These are phyloP conservation scores for Ustilago nuda DNA, from an alignment of 1,284 basidiomycete species.

Conservation along the genomic window DNA sequence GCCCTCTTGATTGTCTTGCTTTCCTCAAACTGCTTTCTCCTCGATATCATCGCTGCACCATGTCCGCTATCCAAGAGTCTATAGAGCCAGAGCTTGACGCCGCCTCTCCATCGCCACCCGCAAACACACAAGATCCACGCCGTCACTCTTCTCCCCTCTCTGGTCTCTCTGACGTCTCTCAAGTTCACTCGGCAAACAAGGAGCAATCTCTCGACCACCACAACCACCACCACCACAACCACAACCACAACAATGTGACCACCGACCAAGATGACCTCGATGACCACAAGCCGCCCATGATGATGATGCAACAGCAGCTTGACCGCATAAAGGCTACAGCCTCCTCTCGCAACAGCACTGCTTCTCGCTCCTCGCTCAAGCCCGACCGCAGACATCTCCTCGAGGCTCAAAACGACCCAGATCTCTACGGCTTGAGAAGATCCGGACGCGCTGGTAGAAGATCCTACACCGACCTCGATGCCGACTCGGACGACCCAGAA, in stretches of 20 bases:
- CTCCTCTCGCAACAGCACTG: slow-evolving; percentile 40
- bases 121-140: slow-evolving; percentile 22
- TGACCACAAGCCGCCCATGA: slow-evolving; percentile 19
- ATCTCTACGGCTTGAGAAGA: slow-evolving; percentile 69
- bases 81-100: slow-evolving; percentile 24
- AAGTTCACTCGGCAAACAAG: slow-evolving; percentile 6
- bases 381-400: slow-evolving; percentile 48
- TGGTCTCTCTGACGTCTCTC: slow-evolving; percentile 40
- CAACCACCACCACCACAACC: background rate
- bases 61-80: slow-evolving; percentile 18
- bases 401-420: slow-evolving; percentile 63
- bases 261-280: slow-evolving; percentile 14
- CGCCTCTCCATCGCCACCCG: slow-evolving; percentile 8
- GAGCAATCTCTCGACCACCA: slow-evolving; percentile 12
- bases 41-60: background rate
- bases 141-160: slow-evolving; percentile 48
- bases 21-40: background rate
- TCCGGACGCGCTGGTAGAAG: slow-evolving; percentile 68
- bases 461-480: slow-evolving; percentile 45
- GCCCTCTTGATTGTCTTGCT: background rate
- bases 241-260: background rate
- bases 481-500: slow-evolving; percentile 33
- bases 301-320: slow-evolving; percentile 29
- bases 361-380: slow-evolving; percentile 45
- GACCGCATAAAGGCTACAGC: slow-evolving; percentile 33